phyloP scores from a whole-genome alignment of 1,284 basidiomycete genomes.

The Ceratobasidium sp. region DNA sequence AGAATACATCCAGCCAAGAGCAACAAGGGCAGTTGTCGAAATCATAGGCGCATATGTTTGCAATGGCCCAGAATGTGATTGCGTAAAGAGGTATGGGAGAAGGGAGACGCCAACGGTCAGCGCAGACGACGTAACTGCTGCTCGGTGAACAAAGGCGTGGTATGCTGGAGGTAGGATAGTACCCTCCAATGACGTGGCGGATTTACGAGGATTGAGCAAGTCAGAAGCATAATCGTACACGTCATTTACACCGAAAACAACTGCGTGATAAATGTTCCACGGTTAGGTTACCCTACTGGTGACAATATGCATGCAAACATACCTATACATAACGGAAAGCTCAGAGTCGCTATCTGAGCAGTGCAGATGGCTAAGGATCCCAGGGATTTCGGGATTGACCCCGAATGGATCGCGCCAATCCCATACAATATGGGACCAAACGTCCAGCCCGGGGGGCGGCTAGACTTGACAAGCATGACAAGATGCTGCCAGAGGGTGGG shows the following conservation, averaged over 20 bases:
- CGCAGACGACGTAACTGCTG: conserved; percentile 43
- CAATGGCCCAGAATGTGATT: neutral
- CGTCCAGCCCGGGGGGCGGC: conserved; percentile 46
- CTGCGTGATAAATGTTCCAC: no score
- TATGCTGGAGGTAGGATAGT: conserved; percentile 44
- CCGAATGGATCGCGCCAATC: conserved; percentile 46
- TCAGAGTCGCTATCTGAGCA: conserved; percentile 43
- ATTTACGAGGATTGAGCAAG: conserved; percentile 45
- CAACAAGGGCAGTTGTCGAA: conserved; percentile 41
- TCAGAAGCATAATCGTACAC: conserved; percentile 46
- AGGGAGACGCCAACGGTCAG: conserved; percentile 42
- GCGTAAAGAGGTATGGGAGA: conserved; percentile 10
- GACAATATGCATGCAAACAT: neutral
- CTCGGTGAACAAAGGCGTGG: conserved; percentile 43
- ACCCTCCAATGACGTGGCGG: conserved; percentile 44
- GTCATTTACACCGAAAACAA: conserved; percentile 47
- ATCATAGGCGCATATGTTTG: conserved; percentile 1
- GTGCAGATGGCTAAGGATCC: conserved; percentile 37
- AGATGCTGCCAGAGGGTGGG: conserved; percentile 25
- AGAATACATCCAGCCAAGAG: conserved; percentile 47
- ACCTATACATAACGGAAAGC: conserved; percentile 44
- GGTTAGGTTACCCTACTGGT: no score
- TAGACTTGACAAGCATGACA: conserved; percentile 39
- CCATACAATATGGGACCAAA: conserved; percentile 47
- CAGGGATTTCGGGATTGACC: conserved; percentile 41